Base-by-base conservation (phyloP, 2,329 filamentous ascomycete species). In the Xylogone sp. region DNA sequence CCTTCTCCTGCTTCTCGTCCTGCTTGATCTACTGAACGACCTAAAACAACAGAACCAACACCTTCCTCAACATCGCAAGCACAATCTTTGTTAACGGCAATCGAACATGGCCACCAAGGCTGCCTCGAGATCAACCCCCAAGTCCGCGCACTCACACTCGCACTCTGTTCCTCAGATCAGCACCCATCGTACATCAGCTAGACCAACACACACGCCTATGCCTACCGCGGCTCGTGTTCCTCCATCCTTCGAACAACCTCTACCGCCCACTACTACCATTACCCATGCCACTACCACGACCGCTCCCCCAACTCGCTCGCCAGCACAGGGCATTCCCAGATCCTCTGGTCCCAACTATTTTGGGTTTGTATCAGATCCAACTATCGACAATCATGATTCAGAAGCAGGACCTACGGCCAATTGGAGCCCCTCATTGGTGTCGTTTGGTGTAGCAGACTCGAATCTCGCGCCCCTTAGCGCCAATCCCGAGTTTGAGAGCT, bases 281-380 rank as follows among this genome's bases (percentile, higher is more conserved):
- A 51, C 49, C 12, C 39, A 55, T 6, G 46, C 21, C 42, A 42
- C 60, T n/a, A 51, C 49, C 12, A 20, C 44, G 13, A 24, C 45
- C 1, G 21, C 31, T 13, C 22, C 52, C 20, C 21, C 49, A 2
- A 46, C 62, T 22, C 58, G 59, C 53, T 62, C 64, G 5, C 63
- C 65, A 21, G 56, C 39, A 19, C 34, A 45, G 4, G 55, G 57
- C 16, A 48, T 29, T n/a, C 59, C 59, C 24, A 73, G 76, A 55
- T 71, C 78, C 1, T 72, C 83, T 9, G 93, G 89, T 65, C 89
- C 90, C 12, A 95, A 92, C 67, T 96, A 96, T 69, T 96, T 96
- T 67, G 88, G 88, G 51, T 81, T 95, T 53, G 75, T 84, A 24
- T 72, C 89, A 56, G 84, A 90, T 53, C 68, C 81, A 19, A 69